phyloP scores from a whole-genome alignment of 2,329 filamentous ascomycete species.

The Leptographium lundbergii region DNA sequence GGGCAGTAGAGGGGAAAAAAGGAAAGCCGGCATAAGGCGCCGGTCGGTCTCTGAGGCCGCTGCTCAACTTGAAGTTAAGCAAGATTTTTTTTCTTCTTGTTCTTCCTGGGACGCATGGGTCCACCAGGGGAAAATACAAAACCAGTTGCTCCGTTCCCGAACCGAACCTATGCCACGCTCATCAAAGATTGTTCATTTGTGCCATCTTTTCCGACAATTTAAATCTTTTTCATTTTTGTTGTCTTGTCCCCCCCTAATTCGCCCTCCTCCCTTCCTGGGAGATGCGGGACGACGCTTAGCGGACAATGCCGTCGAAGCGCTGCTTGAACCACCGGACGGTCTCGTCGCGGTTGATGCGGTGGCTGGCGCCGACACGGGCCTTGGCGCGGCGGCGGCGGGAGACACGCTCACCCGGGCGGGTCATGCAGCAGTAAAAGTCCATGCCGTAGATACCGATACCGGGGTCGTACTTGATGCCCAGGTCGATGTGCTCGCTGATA shows the following conservation, averaged over 20 bases:
- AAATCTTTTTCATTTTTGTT: background rate
- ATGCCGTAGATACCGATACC: constrained; percentile 98
- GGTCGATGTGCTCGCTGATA: constrained; percentile 99
- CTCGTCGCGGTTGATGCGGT: constrained; percentile 90
- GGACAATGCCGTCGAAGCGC: constrained; percentile 96
- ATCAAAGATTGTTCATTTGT: background rate
- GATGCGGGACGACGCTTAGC: constrained; percentile 47
- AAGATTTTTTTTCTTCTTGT: constrained; percentile 24
- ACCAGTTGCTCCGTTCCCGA: constrained; percentile 27
- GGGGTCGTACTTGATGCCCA: constrained; percentile 99
- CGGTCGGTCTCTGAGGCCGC: constrained; percentile 65
- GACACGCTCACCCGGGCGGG: constrained; percentile 95
- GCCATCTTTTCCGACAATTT: background rate
- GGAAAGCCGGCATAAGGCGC: constrained; percentile 50
- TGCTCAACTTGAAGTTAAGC: constrained; percentile 46
- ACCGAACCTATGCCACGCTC: constrained; percentile 14
- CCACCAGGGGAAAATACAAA: constrained; percentile 11
- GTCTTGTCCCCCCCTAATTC: background rate
- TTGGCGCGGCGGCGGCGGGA: constrained; percentile 86
- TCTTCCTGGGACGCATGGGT: background rate
- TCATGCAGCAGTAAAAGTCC: constrained; percentile 99
- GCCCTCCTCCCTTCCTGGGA: constrained; percentile 13
- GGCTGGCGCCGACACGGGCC: constrained; percentile 71
- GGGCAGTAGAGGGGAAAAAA: background rate
- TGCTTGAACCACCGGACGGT: constrained; percentile 90